These are phyloP conservation scores for Alternaria rosae DNA, from an alignment of 2,329 filamentous ascomycete species.

Conservation along the genomic window DNA sequence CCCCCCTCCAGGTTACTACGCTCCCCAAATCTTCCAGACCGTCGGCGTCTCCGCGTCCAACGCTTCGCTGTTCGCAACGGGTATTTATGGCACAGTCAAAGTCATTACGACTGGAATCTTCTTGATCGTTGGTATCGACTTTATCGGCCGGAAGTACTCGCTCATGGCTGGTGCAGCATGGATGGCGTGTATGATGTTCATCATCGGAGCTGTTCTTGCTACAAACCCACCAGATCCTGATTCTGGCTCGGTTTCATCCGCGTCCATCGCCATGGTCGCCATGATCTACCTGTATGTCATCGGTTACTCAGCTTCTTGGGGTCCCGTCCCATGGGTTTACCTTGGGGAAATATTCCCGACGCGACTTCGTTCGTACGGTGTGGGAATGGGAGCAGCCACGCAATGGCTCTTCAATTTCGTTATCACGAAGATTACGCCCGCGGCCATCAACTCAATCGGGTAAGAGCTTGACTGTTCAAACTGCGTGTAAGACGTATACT, in stretches of 20 bases:
- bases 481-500: constrained; percentile 49
- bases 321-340: constrained; percentile 77
- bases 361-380: constrained; percentile 69
- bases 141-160: constrained; percentile 67
- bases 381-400: constrained; percentile 73
- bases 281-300: constrained; percentile 80
- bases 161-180: constrained; percentile 70
- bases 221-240: constrained; percentile 45
- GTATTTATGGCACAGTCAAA: constrained; percentile 78
- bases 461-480: background rate
- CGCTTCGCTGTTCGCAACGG: constrained; percentile 13
- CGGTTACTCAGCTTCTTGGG: constrained; percentile 75
- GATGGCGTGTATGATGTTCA: constrained; percentile 71
- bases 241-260: constrained; percentile 49
- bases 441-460: constrained; percentile 51
- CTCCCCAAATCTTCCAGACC: constrained; percentile 71
- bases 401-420: constrained; percentile 80
- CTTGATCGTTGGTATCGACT: constrained; percentile 73
- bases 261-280: constrained; percentile 68
- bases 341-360: constrained; percentile 78
- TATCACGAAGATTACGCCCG: constrained; percentile 68
- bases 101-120: constrained; percentile 72
- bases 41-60: constrained; percentile 64
- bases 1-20: constrained; percentile 65
- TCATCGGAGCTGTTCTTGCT: constrained; percentile 66